Evolutionary conservation across 768 basidiomycete genomes (phyloP), one percentile per base, ranked within the genome.

Genomic region (Termitomyces sp.): DNA sequence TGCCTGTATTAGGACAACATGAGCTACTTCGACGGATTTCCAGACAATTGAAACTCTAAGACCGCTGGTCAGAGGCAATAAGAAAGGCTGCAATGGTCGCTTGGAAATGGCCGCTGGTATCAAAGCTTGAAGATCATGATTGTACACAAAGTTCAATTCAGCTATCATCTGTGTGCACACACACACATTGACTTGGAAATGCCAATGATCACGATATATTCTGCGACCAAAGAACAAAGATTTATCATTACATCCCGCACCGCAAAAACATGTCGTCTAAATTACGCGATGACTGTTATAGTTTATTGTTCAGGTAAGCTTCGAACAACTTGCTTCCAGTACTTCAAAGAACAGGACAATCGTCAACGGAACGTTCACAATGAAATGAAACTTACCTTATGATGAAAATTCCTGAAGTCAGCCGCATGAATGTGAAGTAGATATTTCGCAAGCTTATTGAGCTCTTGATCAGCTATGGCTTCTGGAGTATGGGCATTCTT

Each of bases 401-500:
- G 91, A 50, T 82, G 76, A 14, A 91, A 69, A 2, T 75, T 78
- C 50, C 81, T 79, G 66, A 93, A 88, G 69, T 93, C 89, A 3
- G 77, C 72, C 9, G 80, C 69, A 32, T 67, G 71, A 44, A 93
- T 82, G 58, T 86, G 82, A 12, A 86, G 62, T 70, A 93, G 75
- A 61, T 93, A 93, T 51, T 74, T 74, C 20, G 79, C 70, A n/a
- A 91, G 73, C 63, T 83, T 87, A 36, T 78, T 74, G 12, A 95
- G 76, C 64, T 93, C 91, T 47, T 82, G 78, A 69, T 95, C 89
- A 14, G 79, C 85, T 68, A 75, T 74, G 7, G 82, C 79, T 64
- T 84, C 82, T 10, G 75, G 69, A 9, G 86, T 89, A 66, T 90
- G 86, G 2, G 89, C 89, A 62, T 86, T 81, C 70, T 87, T 90